Percentiles rank a stretch among this genome's conserved stretches.
phyloP scores from a whole-genome alignment of 2,329 filamentous ascomycete species.

The Beauveria medogensis region DNA sequence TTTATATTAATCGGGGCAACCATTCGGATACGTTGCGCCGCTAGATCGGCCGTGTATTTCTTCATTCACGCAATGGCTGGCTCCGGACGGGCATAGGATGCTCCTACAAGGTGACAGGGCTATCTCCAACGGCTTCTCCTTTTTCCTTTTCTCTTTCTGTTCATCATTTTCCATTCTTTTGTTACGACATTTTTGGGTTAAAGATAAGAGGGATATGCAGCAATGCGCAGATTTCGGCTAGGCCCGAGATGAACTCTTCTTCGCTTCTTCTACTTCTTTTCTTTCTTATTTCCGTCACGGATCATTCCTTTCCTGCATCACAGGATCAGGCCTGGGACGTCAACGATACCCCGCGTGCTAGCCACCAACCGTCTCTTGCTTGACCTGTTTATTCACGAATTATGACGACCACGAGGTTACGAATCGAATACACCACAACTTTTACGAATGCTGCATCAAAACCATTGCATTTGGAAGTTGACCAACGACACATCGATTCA shows the following conservation, averaged over 20 bases:
- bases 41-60: conserved; percentile 40
- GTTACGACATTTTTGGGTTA: conserved; percentile 23
- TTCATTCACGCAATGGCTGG: conserved; percentile 46
- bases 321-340: conserved; percentile 3
- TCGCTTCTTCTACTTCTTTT: conserved; percentile 31
- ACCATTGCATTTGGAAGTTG: conserved; percentile 10
- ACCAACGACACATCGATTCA: conserved; percentile 4
- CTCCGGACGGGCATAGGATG: conserved; percentile 41
- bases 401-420: conserved; percentile 12
- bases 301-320: background rate
- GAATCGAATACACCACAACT: conserved; percentile 7
- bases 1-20: conserved; percentile 24
- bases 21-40: conserved; percentile 30
- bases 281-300: conserved; percentile 19
- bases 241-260: conserved; percentile 39
- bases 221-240: conserved; percentile 50
- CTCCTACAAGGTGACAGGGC: conserved; percentile 45
- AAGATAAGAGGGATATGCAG: conserved; percentile 55
- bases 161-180: conserved; percentile 23
- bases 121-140: conserved; percentile 36
- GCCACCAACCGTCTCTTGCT: conserved; percentile 7
- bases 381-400: conserved; percentile 7
- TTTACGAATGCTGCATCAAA: conserved; percentile 6
- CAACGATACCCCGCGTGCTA: conserved; percentile 9
- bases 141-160: conserved; percentile 20